A percentile compares a stretch with the other conserved stretches of the same genome.
These are phyloP conservation scores for Saccharomycopsis fibuligera DNA, from an alignment of 805 yeast genomes.

Conservation along the genomic window DNA sequence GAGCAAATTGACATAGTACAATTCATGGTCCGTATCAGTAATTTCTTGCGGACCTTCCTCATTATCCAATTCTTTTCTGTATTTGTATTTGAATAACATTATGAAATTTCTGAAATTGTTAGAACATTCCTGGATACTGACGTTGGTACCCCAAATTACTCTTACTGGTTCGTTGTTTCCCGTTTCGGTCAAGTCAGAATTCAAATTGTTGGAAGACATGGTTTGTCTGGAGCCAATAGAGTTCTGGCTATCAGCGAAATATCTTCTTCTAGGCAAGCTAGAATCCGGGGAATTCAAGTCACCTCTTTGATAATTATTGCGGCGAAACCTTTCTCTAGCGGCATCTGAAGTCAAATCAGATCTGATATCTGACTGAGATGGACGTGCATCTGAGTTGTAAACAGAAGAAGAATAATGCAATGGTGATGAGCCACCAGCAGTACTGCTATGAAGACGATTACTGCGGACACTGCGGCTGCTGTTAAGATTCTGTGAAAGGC, in stretches of 20 bases:
- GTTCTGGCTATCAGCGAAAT: constrained; percentile 33
- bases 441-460: constrained; percentile 18
- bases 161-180: constrained; percentile 65
- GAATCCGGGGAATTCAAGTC: constrained; percentile 68
- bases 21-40: constrained; percentile 55
- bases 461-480: constrained; percentile 25
- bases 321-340: constrained; percentile 31
- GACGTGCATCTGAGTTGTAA: constrained; percentile 19
- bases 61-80: constrained; percentile 44
- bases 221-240: neutral
- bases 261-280: constrained; percentile 57
- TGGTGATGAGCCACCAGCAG: constrained; percentile 38
- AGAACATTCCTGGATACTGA: constrained; percentile 82
- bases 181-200: constrained; percentile 27
- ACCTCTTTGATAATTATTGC: constrained; percentile 54
- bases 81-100: constrained; percentile 73
- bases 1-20: constrained; percentile 68
- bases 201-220: constrained; percentile 14
- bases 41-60: constrained; percentile 33
- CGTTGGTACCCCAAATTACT: constrained; percentile 98
- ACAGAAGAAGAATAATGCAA: constrained; percentile 37
- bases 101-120: constrained; percentile 76
- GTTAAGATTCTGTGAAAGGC: constrained; percentile 17
- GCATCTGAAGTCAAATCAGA: constrained; percentile 36
- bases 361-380: constrained; percentile 36